A percentile compares a stretch with the other conserved stretches of the same genome.
These are phyloP conservation scores for Komagataella phaffii DNA, from an alignment of 805 yeast species.

Conservation along the genomic window DNA sequence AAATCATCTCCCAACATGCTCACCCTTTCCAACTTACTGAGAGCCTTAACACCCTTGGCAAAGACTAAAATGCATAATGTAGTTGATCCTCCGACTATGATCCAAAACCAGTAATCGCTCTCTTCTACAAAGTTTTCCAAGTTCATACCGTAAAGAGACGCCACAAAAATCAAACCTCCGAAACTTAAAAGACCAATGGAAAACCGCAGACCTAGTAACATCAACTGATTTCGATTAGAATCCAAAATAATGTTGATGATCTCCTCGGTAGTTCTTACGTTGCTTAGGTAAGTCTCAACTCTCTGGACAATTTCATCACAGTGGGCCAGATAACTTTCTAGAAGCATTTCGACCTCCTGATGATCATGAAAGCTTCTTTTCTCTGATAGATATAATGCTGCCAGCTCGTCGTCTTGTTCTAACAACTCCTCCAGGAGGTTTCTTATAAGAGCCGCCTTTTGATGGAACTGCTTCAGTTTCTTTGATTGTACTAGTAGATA, in stretches of 20 bases:
- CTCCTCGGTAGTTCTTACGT: constrained; percentile 88
- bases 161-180: constrained; percentile 68
- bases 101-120: constrained; percentile 49
- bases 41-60: constrained; percentile 35
- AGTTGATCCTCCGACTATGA: constrained; percentile 33
- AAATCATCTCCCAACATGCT: constrained; percentile 27
- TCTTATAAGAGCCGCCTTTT: constrained; percentile 70
- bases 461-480: constrained; percentile 69
- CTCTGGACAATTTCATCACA: constrained; percentile 92
- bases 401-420: constrained; percentile 79
- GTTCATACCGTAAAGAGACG: constrained; percentile 94
- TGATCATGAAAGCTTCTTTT: constrained; percentile 43
- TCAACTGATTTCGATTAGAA: constrained; percentile 84
- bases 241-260: constrained; percentile 87
- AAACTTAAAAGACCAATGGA: constrained; percentile 74
- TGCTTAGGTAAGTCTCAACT: constrained; percentile 62
- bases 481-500: constrained; percentile 75
- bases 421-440: constrained; percentile 76
- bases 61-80: constrained; percentile 30
- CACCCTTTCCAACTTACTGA: constrained; percentile 57
- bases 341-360: constrained; percentile 76
- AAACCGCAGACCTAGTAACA: constrained; percentile 76
- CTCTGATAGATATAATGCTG: constrained; percentile 68
- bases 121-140: constrained; percentile 87
- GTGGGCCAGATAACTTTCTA: constrained; percentile 85